These are phyloP conservation scores for Lactarius sp. DNA, from an alignment of 768 basidiomycete genomes.

Conservation along the genomic window DNA sequence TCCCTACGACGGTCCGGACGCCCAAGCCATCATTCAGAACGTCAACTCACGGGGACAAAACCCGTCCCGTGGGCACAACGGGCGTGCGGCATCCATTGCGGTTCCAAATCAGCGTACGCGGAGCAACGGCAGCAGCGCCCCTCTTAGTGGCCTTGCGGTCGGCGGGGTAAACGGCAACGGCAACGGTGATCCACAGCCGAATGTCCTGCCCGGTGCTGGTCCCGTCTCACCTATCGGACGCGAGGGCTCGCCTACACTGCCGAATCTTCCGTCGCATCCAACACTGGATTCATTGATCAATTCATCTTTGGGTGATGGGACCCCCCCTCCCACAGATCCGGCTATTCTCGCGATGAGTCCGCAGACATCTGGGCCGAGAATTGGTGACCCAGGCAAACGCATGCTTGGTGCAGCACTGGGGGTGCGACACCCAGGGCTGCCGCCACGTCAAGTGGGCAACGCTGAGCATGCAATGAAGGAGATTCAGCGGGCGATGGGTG, in stretches of 20 bases:
- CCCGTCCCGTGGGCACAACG: slow-evolving; percentile 66
- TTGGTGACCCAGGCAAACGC: slow-evolving; percentile 84
- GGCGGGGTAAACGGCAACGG: slow-evolving; percentile 32
- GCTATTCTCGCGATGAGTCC: slow-evolving; percentile 58
- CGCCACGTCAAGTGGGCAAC: slow-evolving; percentile 45
- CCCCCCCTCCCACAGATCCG: slow-evolving; percentile 53
- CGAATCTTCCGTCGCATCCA: slow-evolving; percentile 74
- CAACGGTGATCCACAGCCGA: slow-evolving; percentile 8
- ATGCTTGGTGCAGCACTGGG: slow-evolving; percentile 87
- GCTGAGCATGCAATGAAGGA: slow-evolving; percentile 58
- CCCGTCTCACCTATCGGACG: slow-evolving; percentile 29
- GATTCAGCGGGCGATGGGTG: slow-evolving; percentile 71
- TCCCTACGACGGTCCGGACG: slow-evolving; percentile 94
- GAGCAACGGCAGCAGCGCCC: slow-evolving; percentile 33
- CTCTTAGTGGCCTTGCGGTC: slow-evolving; percentile 22
- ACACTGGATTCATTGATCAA: slow-evolving; percentile 81
- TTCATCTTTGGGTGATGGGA: slow-evolving; percentile 58
- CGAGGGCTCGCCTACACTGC: slow-evolving; percentile 75
- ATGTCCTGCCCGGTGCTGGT: slow-evolving; percentile 2
- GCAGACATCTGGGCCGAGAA: slow-evolving; percentile 56
- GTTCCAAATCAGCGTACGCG: slow-evolving; percentile 46
- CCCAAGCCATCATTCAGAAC: slow-evolving; percentile 75
- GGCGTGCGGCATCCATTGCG: slow-evolving; percentile 40
- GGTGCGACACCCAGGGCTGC: slow-evolving; percentile 71
- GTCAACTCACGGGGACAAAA: slow-evolving; percentile 69